These are phyloP conservation scores for Somion occarium DNA, from an alignment of 1,284 basidiomycete species.

Conservation along the genomic window DNA sequence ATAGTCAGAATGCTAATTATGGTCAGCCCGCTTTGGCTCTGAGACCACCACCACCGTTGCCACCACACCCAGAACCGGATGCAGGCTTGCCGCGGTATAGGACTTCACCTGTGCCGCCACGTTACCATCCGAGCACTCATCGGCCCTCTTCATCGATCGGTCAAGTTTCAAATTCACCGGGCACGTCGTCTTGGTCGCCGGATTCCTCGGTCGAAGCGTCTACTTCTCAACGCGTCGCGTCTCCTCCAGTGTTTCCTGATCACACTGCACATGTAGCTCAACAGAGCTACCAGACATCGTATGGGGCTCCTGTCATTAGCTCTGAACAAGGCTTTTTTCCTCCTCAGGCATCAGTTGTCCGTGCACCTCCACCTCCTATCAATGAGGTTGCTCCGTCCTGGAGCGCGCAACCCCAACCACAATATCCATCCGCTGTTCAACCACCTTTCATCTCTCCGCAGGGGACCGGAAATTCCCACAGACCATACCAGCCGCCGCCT, in stretches of 20 bases:
- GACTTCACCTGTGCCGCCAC: conserved; percentile 21
- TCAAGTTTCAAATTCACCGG: conserved; percentile 6
- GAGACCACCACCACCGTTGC: conserved; percentile 36
- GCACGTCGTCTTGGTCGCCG: conserved; percentile 12
- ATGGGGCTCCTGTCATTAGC: background rate
- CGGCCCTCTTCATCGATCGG: conserved; percentile 6
- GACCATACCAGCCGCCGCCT: conserved; percentile 18
- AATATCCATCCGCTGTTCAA: conserved; percentile 15
- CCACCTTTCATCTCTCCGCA: conserved; percentile 22
- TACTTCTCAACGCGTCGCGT: background rate
- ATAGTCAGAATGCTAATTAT: too few relatives aligned
- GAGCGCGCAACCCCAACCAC: conserved; percentile 7
- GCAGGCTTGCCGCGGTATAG: conserved; percentile 15
- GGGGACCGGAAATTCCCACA: conserved; percentile 10
- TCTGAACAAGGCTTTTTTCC: background rate
- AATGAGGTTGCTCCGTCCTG: background rate
- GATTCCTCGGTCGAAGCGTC: background rate
- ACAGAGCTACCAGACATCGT: background rate
- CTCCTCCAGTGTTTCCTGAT: background rate
- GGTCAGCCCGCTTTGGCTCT: conserved; percentile 11
- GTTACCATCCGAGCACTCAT: conserved; percentile 18
- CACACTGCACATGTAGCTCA: background rate
- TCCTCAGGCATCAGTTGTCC: background rate
- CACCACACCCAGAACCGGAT: conserved; percentile 21
- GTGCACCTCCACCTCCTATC: conserved; percentile 1